Evolutionary conservation across 2,329 filamentous ascomycete species (phyloP).

Genomic region (Talaromyces islandicus): DNA sequence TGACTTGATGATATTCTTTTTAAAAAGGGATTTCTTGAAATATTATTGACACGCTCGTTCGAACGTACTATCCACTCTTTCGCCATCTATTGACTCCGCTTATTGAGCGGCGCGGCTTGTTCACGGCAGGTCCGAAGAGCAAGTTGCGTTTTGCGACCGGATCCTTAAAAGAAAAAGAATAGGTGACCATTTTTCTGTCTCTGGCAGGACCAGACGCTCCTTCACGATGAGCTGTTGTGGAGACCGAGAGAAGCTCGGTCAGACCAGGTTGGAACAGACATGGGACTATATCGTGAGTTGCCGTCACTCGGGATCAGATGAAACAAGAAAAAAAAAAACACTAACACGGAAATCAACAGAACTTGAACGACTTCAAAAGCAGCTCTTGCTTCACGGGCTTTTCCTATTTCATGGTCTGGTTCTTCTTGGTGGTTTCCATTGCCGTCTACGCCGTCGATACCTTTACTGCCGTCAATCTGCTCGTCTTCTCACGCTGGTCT

Average conservation of each 20-base stretch:
- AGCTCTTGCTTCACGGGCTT: slow-evolving; percentile 69
- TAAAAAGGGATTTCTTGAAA: not conserved
- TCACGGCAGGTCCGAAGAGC: slow-evolving; percentile 12
- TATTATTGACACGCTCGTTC: not conserved
- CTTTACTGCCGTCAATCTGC: slow-evolving; percentile 86
- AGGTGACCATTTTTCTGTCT: not conserved
- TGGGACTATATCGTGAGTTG: slow-evolving; percentile 82
- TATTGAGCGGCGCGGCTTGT: slow-evolving; percentile 8
- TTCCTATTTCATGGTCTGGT: slow-evolving; percentile 79
- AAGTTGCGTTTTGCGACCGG: slow-evolving; percentile 4
- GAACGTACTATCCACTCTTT: not conserved
- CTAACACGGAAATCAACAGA: slow-evolving; percentile 29
- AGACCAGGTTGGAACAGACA: slow-evolving; percentile 75
- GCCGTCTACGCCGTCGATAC: slow-evolving; percentile 86
- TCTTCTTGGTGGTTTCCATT: slow-evolving; percentile 70
- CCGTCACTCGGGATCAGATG: not conserved
- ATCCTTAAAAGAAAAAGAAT: too few species aligned
- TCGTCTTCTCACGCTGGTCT: slow-evolving; percentile 85
- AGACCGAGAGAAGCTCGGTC: slow-evolving; percentile 53
- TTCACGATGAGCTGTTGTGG: slow-evolving; percentile 59
- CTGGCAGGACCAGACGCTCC: slow-evolving; percentile 24
- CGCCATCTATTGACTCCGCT: not conserved
- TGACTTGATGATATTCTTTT: not conserved
- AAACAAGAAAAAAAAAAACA: not conserved
- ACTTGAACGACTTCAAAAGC: slow-evolving; percentile 71